A percentile compares a stretch with the other conserved stretches of the same genome.
Conservation (phyloP, 306 rosid genomes). For the Trichosanthes truncata region DNA sequence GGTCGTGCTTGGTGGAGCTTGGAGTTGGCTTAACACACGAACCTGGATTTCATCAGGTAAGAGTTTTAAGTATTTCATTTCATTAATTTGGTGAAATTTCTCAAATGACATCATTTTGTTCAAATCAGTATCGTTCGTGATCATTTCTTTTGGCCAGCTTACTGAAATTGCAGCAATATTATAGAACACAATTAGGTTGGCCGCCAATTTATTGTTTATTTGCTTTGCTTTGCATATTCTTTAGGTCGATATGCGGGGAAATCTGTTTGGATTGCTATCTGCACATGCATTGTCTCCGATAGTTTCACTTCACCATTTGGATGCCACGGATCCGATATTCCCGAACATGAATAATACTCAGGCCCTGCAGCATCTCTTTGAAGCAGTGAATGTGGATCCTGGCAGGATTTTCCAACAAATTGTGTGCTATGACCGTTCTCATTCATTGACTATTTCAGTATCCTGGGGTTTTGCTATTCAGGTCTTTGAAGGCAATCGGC, state of each 20-base stretch:
- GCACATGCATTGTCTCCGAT: conserved; percentile 77
- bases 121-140: background rate
- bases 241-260: conserved; percentile 90
- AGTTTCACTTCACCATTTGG: conserved; percentile 89
- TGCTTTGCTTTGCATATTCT: background rate
- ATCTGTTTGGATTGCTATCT: conserved; percentile 68
- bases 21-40: conserved; percentile 76
- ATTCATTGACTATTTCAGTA: conserved; percentile 61
- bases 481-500: conserved; percentile 53
- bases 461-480: conserved; percentile 81
- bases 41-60: conserved; percentile 97
- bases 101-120: background rate
- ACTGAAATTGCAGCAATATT: background rate
- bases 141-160: background rate
- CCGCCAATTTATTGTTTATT: background rate
- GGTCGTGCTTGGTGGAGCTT: conserved; percentile 75
- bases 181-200: background rate
- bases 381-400: conserved; percentile 67
- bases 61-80: background rate
- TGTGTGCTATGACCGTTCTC: conserved; percentile 63
- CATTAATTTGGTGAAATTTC: background rate
- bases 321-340: conserved; percentile 59
- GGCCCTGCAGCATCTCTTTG: conserved; percentile 56
- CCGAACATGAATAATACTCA: conserved; percentile 50
- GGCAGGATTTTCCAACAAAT: conserved; percentile 67